Evolutionary conservation across 2,329 filamentous ascomycete genomes (phyloP).

Genomic region (Rugonectria rugulosa): DNA sequence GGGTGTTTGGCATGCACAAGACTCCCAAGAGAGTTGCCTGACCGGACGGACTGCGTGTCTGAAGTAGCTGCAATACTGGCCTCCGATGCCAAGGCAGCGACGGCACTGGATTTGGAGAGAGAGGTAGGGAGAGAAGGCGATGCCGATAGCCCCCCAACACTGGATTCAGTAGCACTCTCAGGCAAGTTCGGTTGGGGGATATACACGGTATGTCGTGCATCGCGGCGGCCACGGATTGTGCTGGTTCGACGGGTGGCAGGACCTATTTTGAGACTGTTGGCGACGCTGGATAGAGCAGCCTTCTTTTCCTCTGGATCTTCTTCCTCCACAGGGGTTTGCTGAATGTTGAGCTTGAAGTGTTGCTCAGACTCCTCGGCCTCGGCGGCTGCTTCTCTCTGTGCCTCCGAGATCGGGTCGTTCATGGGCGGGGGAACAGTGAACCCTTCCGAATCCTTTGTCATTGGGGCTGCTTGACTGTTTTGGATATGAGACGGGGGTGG

Average conservation of each 20-base stretch:
- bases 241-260: constrained; percentile 74
- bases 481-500: constrained; percentile 55
- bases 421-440: constrained; percentile 74
- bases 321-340: constrained; percentile 78
- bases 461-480: constrained; percentile 45
- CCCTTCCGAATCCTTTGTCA: constrained; percentile 75
- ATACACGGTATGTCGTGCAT: constrained; percentile 91
- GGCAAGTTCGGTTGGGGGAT: constrained; percentile 60
- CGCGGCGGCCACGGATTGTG: constrained; percentile 85
- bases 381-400: constrained; percentile 67
- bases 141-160: constrained; percentile 24
- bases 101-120: constrained; percentile 48
- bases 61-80: constrained; percentile 67
- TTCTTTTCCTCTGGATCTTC: constrained; percentile 77
- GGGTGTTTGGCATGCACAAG: constrained; percentile 78
- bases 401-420: constrained; percentile 74
- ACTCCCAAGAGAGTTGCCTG: constrained; percentile 79
- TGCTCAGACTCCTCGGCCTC: constrained; percentile 70
- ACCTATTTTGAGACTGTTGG: constrained; percentile 72
- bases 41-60: constrained; percentile 91
- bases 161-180: constrained; percentile 42
- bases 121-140: constrained; percentile 35
- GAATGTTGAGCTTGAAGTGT: constrained; percentile 81
- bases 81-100: constrained; percentile 69
- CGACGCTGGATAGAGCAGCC: constrained; percentile 78